A percentile compares a stretch with the other conserved stretches of the same genome.
Evolutionary conservation across 495 filamentous ascomycete genomes (phyloP).

Genomic region (Xylaria nigripes): DNA sequence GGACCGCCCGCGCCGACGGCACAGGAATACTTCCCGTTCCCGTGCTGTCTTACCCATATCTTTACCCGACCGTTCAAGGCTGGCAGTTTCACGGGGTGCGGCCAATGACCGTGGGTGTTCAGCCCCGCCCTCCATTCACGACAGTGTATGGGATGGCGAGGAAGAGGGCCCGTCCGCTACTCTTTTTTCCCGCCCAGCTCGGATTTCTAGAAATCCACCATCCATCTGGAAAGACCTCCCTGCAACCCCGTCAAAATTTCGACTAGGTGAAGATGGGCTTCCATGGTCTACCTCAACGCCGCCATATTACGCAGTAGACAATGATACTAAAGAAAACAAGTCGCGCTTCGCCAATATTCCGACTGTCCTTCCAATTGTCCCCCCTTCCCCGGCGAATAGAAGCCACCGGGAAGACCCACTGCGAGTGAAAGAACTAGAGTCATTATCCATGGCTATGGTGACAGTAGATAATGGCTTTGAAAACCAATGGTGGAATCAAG

Average conservation of each 20-base stretch:
- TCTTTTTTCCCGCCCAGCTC: slow-evolving; percentile 8
- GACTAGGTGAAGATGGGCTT: slow-evolving; percentile 37
- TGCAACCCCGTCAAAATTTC: slow-evolving; percentile 32
- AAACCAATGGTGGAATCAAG: slow-evolving; percentile 45
- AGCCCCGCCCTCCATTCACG: slow-evolving; percentile 36
- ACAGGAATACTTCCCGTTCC: slow-evolving; percentile 2
- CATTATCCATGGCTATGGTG: slow-evolving; percentile 46
- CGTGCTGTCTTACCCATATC: slow-evolving; percentile 1
- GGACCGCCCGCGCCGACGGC: slow-evolving; percentile 13
- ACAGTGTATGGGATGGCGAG: slow-evolving; percentile 35
- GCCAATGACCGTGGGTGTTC: slow-evolving; percentile 33
- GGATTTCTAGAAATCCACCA: slow-evolving; percentile 8
- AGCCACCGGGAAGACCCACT: slow-evolving; percentile 15
- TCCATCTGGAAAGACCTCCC: slow-evolving; percentile 33
- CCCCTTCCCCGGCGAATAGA: slow-evolving; percentile 11
- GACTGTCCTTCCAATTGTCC: slow-evolving; percentile 3
- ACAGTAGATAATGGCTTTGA: slow-evolving; percentile 48
- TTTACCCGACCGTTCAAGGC: not conserved
- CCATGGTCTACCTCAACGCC: slow-evolving; percentile 37
- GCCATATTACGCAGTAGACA: slow-evolving; percentile 17
- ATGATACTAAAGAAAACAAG: slow-evolving; percentile 1
- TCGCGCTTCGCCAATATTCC: slow-evolving; percentile 13
- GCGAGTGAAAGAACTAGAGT: slow-evolving; percentile 36
- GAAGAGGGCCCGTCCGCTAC: slow-evolving; percentile 17
- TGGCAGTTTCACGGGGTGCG: not conserved